Conservation (phyloP, 208 protist species). For the Wallacemonas sp. region DNA sequence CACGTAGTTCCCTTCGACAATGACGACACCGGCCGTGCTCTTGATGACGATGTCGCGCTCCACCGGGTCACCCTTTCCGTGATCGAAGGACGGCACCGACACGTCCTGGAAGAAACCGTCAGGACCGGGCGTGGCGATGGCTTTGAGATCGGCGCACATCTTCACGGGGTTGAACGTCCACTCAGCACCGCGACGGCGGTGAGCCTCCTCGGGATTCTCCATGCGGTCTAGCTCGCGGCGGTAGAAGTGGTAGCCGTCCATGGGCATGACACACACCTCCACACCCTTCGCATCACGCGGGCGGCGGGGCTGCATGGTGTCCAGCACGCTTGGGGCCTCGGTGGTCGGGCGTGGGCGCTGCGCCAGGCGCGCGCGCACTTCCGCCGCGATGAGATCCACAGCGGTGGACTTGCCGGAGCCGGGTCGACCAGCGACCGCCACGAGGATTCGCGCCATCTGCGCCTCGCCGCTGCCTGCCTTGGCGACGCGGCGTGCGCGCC, state of each 20-base stretch:
- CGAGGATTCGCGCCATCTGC: conserved; percentile 43
- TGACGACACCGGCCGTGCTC: conserved; percentile 40
- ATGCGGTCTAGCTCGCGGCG: conserved; percentile 43
- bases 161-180: conserved; percentile 77
- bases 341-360: conserved; percentile 10
- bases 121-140: conserved; percentile 14
- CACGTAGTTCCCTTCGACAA: conserved; percentile 82
- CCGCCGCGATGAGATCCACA: conserved; percentile 29
- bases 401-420: conserved; percentile 76
- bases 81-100: conserved; percentile 72
- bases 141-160: conserved; percentile 46
- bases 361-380: conserved; percentile 25
- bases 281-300: conserved; percentile 10
- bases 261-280: conserved; percentile 63
- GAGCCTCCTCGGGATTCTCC: conserved; percentile 53
- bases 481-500: not conserved
- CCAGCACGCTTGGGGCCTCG: conserved; percentile 1
- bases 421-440: conserved; percentile 70
- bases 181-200: conserved; percentile 64
- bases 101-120: conserved; percentile 47
- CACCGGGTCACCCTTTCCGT: conserved; percentile 60
- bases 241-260: conserved; percentile 85
- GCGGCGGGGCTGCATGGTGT: not conserved
- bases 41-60: conserved; percentile 46
- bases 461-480: not conserved